A percentile compares a stretch with the other conserved stretches of the same genome.
Evolutionary conservation across 2,329 filamentous ascomycete genomes (phyloP).

Genomic region (Botrytis deweyae): DNA sequence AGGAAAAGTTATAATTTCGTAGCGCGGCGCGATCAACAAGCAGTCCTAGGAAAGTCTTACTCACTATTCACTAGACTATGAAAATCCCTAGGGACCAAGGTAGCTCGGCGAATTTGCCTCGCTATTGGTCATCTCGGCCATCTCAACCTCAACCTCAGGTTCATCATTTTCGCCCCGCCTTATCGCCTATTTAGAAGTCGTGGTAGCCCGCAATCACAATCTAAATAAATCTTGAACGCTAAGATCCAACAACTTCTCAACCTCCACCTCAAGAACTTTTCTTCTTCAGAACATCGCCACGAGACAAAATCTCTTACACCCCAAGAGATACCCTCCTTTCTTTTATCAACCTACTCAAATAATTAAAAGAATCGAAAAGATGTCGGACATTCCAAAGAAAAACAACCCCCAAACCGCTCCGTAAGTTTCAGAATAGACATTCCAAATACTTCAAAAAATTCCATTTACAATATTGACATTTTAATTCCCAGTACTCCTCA

Average conservation of each 20-base stretch:
- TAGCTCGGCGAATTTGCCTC: background rate
- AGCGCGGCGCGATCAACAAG: conserved; percentile 1
- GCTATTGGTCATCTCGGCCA: background rate
- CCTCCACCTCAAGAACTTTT: conserved; percentile 23
- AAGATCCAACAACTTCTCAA: conserved; percentile 24
- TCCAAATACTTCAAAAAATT: conserved; percentile 10
- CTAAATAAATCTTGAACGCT: conserved; percentile 22
- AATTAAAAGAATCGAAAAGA: conserved; percentile 38
- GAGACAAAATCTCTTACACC: conserved; percentile 19
- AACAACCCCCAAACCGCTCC: conserved; percentile 57
- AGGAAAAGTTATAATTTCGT: conserved; percentile 6
- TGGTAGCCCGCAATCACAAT: conserved; percentile 23
- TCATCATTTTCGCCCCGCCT: conserved; percentile 21
- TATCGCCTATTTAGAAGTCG: conserved; percentile 21
- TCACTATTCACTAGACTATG: background rate
- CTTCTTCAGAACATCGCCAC: conserved; percentile 19
- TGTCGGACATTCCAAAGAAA: conserved; percentile 67
- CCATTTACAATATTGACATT: conserved; percentile 4
- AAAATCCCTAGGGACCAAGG: background rate
- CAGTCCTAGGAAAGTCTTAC: background rate
- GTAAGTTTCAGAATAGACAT: conserved; percentile 48
- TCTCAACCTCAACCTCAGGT: conserved; percentile 13
- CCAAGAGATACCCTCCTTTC: conserved; percentile 6
- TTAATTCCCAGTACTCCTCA: conserved; percentile 77
- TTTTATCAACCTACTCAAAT: conserved; percentile 12